Evolutionary conservation across 805 yeast species (phyloP), one percentile per base, ranked within the genome.

Genomic region (Candida xiaguanensis): DNA sequence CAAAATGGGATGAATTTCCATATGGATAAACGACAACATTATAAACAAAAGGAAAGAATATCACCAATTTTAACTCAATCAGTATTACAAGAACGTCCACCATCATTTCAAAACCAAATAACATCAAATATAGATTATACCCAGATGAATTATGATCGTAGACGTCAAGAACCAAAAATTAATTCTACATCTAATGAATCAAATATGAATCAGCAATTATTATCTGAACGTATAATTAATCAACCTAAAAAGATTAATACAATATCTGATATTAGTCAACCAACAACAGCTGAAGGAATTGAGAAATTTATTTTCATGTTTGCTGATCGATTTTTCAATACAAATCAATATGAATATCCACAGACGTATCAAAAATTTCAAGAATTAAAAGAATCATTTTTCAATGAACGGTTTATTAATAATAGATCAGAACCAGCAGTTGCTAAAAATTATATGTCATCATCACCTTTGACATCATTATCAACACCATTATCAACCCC

Each of bases 331-430:
- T 69, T 67, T 41, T 68, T 69, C 55, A 59, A 53, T 41, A 65
- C 63, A 31, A 60, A 64, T 47, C 65, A 58, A 39, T 63, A 55
- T 42, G 70, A 65, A 34, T 69, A 65, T 40, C 74, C 74, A 3
- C 71, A 67, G 44, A 66, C 73, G 12, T 49, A 63, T 31, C 65
- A 67, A 48, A 52, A 64, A 9, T 69, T 67, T 49, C 72, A 66
- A 43, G 71, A 68, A 41, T 67, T 69, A 50, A 68, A 68, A 47
- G 55, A 50, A 34, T 58, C 72, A 15, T 68, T 69, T 40, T 55
- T 58, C 38, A 65, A 65, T 38, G 74, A 69, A 49, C 44, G 72
- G 40, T 61, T 67, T 26, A 58, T 63, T n/a, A 62, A 57, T 38
- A 43, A 53, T 34, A 40, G 58, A 27, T 48, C 58, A 5, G 41